Evolutionary conservation across 371 early-diverging fungal genomes (phyloP), one percentile per base, ranked within the genome.

Genomic region (Globomyces sp.): DNA sequence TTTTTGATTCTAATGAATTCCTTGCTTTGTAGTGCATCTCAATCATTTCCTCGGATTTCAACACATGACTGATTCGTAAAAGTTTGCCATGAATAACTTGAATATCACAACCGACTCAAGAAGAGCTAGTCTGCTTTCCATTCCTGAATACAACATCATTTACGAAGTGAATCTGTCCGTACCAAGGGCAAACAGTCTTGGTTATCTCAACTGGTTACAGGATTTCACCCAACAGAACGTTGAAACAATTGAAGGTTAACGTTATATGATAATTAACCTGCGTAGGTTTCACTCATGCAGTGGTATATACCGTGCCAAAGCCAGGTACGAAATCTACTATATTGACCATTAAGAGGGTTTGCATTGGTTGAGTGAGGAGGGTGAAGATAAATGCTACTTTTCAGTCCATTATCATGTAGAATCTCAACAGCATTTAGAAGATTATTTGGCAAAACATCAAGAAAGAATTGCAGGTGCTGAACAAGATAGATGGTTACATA

Each of bases 151-250:
- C 3, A 57, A 79, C 50, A 75, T 82, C 53, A 67, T 82, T 39
- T 82, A 82, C 64, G 83, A 82, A 65, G 78, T 82, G 60, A 82
- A 82, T 66, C 69, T 82, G 47, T 79, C 80, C 2, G 73, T 82
- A 42, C 79, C 83, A 5, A 72, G 71, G 43, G 78, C 73, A 41
- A 74, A 75, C 51, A 71, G 64, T 3, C 74, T 74, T 45, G 79
- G 64, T 0, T 82, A 82, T 59, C n/a, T 76, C 34, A 70, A 68
- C 5, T 82, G 77, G 71, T 73, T 82, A 43, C 63, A 59, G 9
- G 62, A 39, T 3, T 79, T 82, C 65, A 77, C 79, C 34, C 57
- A 68, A 66, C 68, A 71, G 50, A 67, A 48, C 5, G 46, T 43
- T 37, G 10, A 37, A 6, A 60, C 63, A 10, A 66, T 71, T 11